Percentiles rank a stretch among this genome's conserved stretches.
Conservation (phyloP, 805 yeast species). For the Suhomyces faveliae region DNA sequence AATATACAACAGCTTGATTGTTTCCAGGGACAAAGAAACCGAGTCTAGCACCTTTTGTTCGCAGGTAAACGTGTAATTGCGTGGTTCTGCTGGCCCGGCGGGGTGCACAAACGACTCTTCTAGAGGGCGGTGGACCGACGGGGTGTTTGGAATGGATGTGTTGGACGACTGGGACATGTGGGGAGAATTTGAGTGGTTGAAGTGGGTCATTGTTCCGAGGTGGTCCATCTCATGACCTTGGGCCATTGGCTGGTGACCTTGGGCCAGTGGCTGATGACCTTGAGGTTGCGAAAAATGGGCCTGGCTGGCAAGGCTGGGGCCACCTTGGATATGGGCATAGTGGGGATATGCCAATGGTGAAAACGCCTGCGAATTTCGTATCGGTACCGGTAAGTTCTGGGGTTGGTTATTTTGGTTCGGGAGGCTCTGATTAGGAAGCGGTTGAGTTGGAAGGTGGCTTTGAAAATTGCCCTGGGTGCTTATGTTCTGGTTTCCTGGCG, state of each 20-base stretch:
- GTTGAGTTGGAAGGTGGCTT: no score
- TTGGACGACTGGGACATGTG: constrained; percentile 14
- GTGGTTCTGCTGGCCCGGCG: neutral
- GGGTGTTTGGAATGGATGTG: constrained; percentile 29
- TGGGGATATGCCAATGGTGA: neutral
- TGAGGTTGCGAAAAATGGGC: no score
- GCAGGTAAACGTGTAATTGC: constrained; percentile 45
- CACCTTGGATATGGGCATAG: no score
- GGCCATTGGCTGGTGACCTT: neutral
- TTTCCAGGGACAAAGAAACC: constrained; percentile 56
- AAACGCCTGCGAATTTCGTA: neutral
- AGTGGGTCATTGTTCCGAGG: neutral
- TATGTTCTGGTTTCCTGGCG: neutral
- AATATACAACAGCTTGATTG: constrained; percentile 58
- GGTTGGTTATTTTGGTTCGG: no score
- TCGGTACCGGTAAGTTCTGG: neutral
- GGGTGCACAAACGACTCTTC: constrained; percentile 2
- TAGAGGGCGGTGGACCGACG: constrained; percentile 18
- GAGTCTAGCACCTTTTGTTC: constrained; percentile 71
- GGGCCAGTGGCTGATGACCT: neutral
- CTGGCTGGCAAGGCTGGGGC: no score
- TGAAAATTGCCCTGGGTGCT: no score
- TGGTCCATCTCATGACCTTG: neutral
- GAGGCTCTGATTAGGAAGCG: no score
- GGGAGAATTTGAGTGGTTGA: neutral